Base-by-base conservation (phyloP, 495 filamentous ascomycete species). In the Penicillium cataractarum region DNA sequence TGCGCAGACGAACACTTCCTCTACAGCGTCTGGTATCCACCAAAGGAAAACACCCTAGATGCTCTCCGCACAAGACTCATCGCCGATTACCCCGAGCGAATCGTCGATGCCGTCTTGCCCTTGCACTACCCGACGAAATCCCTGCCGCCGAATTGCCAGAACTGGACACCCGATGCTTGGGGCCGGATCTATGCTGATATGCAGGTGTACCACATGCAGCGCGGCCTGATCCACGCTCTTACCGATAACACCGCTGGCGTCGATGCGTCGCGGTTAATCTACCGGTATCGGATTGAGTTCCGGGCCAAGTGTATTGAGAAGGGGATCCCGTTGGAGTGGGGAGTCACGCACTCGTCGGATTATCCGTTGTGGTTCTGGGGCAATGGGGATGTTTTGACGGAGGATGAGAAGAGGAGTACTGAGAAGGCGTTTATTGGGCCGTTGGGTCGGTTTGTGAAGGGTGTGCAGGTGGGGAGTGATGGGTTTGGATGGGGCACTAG, bases 301-400 rank as follows among this genome's bases (percentile, higher is more conserved):
- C 73, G 81, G 13, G 76, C 78, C 26, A 65, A 75, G 51, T 82
- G 80, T 63, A 77, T 80, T 8, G 77, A 80, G 52, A 57, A 63
- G 44, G 57, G 57, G 9, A 63, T 80, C 33, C 81, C 82, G 6
- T 63, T 64, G 8, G 77, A 80, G 42, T 86, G 82, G 83, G 84
- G 83, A 6, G 84, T 84, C 13, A 86, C 83, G 33, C 84, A 87
- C 65, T 78, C 75, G 10, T 82, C 82, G 2, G 84, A 87, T 65
- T 78, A 82, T 72, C 70, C 78, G 51, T 74, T 85, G 22, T 87
- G 84, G 84, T 82, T 86, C 57, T 85, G 80, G 79, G 84, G 84
- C 0, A 78, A 83, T 69, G 82, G 82, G 21, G 65, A 73, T 44
- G 35, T 58, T 0, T 49, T 87, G 7, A 68, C 62, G 13, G 56